Evolutionary conservation across 2,329 filamentous ascomycete genomes (phyloP), one percentile per base, ranked within the genome.

Genomic region (Pyrenochaeta sp.): DNA sequence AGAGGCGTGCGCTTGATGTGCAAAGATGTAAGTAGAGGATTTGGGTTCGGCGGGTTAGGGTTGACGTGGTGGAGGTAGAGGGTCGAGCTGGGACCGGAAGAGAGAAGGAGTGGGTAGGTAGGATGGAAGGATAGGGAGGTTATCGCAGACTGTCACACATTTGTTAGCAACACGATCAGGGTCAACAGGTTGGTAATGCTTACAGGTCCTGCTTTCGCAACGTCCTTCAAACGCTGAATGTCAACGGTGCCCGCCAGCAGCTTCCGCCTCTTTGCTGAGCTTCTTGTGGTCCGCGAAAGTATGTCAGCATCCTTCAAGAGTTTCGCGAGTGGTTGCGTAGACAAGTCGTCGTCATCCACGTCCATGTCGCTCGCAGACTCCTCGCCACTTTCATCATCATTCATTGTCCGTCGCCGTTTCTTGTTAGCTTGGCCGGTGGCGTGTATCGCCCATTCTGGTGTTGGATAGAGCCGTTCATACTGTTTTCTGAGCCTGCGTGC

Each of bases 61-160:
- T 90, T 90, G 67, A 98, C 87, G 75, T 97, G 93, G 78, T 99
- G 93, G 45, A 99, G 85, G 76, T 91, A 93, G 53, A 98, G 84
- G 4, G 93, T 90, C 22, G 92, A 92, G 50, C 92, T 91, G 53
- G 90, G 90, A 58, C 93, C 95, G 12, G 93, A 92, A 25, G 95
- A 96, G 57, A 98, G 87, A 28, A 99, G 87, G 15, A 99, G 88
- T 4, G 95, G 92, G 73, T 93, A 90, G 66, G 88, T 84, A 30
- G 94, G 93, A 79, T 99, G 95, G 84, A 98, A 97, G 9, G 89
- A 89, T 36, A 99, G 86, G 42, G 90, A 92, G 40, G 89, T 90
- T 66, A 98, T 89, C 10, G 92, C 86, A 19, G 91, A 91, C 77
- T 79, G 51, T n/a, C 15, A 27, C 4, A 24, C 39, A 50, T 5